Evolutionary conservation across 73 alveolate genomes (phyloP).

Genomic region (Paramecium pentaurelia): DNA sequence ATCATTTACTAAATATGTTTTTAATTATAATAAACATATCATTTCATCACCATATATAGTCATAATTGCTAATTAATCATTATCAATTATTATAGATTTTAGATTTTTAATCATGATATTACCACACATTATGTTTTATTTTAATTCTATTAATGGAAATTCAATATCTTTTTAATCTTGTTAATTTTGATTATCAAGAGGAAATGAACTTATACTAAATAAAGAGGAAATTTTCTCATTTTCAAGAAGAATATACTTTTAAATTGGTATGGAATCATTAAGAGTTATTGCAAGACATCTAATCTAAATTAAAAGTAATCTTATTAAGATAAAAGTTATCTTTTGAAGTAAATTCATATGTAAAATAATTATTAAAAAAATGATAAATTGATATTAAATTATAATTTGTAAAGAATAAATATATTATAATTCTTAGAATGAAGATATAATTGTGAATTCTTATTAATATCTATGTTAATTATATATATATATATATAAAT

Average conservation of each 20-base stretch:
- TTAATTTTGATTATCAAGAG: background rate
- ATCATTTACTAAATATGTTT: background rate
- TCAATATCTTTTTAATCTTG: background rate
- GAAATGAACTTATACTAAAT: background rate
- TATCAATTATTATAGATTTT: background rate
- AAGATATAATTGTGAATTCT: too few relatives aligned
- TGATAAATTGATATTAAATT: too few relatives aligned
- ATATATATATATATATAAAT: too few relatives aligned
- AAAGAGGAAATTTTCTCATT: background rate
- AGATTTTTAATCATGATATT: background rate
- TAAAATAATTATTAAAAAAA: too few relatives aligned
- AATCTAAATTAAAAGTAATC: background rate
- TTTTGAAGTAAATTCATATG: too few relatives aligned
- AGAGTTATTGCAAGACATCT: background rate
- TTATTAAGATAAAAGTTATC: too few relatives aligned
- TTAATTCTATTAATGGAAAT: background rate
- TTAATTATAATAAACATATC: background rate
- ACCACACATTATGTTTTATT: background rate
- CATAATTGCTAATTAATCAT: background rate
- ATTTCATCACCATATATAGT: background rate
- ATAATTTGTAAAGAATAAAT: too few relatives aligned
- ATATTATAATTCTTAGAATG: too few relatives aligned
- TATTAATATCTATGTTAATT: too few relatives aligned
- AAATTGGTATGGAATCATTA: background rate
- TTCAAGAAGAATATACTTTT: background rate